Base-by-base conservation (phyloP, 2,329 filamentous ascomycete genomes). In the Scleromitrula shiraiana region DNA sequence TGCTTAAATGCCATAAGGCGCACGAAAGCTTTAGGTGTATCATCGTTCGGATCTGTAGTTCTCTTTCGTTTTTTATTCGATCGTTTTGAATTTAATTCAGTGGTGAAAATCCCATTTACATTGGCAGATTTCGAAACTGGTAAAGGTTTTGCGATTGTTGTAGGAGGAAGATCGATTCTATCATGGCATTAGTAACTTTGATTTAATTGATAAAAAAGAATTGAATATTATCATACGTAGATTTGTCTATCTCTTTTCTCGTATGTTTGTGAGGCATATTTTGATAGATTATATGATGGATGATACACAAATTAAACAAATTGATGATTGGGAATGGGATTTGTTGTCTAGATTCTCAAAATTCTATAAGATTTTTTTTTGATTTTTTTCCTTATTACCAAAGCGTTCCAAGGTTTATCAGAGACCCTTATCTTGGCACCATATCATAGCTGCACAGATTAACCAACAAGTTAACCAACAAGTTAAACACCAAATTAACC, bases 181-280 rank as follows among this genome's bases (percentile, higher is more conserved):
- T 9, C 40, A n/a, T n/a, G 67, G 30, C 69, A 41, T 50, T 55
- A 52, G 57, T 15, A 19, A 36, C 53, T 56, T 60, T 5, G 14
- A n/a, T 36, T 17, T 24, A 6, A 8, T 15, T 4, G 9, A 42
- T 15, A 20, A 12, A 33, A 14, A 15, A 41, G 17, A 19, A 14
- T 7, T 7, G n/a, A 27, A 29, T 26, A 24, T 30, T 15, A 36
- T 63, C 71, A 56, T 64, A 82, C 81, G 71, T 70, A 14, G 70
- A 70, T 41, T 71, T 69, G 51, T 82, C 76, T 9, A 70, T 73
- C 48, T 72, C 71, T 53, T 78, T 77, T 56, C 85, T 76, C 54
- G 84, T 91, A 65, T 94, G 88, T 69, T 94, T 94, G 70, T 91
- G 87, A 65, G 88, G 88, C 88, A 94, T 94, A 7, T 44, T 38